Evolutionary conservation across 2,329 filamentous ascomycete genomes (phyloP).

Genomic region (Exophiala xenobiotica): DNA sequence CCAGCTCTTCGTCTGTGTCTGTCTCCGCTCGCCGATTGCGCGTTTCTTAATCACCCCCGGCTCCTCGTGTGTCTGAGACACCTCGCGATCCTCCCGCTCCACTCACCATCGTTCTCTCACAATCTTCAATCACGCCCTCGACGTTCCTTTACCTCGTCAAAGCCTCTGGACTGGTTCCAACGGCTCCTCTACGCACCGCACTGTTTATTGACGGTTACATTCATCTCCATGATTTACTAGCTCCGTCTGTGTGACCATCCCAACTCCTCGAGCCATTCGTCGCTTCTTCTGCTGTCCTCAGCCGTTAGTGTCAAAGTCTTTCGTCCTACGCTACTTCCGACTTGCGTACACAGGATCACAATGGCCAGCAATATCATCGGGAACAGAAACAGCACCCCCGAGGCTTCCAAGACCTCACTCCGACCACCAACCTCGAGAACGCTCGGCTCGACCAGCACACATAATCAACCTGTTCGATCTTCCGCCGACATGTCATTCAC

Average conservation of each 20-base stretch:
- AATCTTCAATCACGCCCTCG: constrained; percentile 13
- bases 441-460: constrained; percentile 63
- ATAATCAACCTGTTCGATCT: constrained; percentile 66
- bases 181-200: constrained; percentile 14
- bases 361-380: constrained; percentile 67
- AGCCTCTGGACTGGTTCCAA: constrained; percentile 28
- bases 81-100: constrained; percentile 15
- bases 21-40: constrained; percentile 10
- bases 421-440: constrained; percentile 81
- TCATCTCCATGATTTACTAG: constrained; percentile 25
- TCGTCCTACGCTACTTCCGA: constrained; percentile 12
- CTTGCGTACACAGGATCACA: constrained; percentile 17
- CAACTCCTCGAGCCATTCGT: constrained; percentile 13
- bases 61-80: constrained; percentile 26
- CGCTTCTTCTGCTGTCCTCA: constrained; percentile 7
- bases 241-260: constrained; percentile 20
- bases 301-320: constrained; percentile 4
- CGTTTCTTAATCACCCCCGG: constrained; percentile 7
- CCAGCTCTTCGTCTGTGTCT: too few relatives aligned
- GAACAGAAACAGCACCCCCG: constrained; percentile 96
- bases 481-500: constrained; percentile 92
- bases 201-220: constrained; percentile 4
- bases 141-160: constrained; percentile 13
- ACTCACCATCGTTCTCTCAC: constrained; percentile 16
- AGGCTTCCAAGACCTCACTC: constrained; percentile 76